These are phyloP conservation scores for Auricularia sp. DNA, from an alignment of 768 basidiomycete species.

Conservation along the genomic window DNA sequence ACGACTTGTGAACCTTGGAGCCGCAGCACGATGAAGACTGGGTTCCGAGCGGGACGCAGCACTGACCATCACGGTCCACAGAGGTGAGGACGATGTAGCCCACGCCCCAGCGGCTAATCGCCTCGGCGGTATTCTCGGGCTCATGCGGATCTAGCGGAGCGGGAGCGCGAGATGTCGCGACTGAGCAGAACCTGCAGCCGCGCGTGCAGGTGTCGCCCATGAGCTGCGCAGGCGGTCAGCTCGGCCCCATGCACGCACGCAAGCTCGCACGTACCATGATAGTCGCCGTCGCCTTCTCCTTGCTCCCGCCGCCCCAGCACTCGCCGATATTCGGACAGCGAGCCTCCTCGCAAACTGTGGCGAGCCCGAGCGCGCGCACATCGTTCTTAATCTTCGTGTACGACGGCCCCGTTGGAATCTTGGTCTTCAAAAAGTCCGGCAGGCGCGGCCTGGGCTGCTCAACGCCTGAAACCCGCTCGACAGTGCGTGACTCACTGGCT, in stretches of 20 bases:
- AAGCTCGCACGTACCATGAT: constrained; percentile 67
- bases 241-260: background rate
- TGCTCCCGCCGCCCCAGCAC: constrained; percentile 79
- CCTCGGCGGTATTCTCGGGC: constrained; percentile 96
- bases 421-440: constrained; percentile 81
- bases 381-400: constrained; percentile 93
- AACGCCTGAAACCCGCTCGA: background rate
- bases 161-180: constrained; percentile 84
- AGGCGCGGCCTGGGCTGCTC: constrained; percentile 57
- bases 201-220: constrained; percentile 99
- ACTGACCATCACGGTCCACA: constrained; percentile 90
- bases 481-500: constrained; percentile 39
- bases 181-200: constrained; percentile 94
- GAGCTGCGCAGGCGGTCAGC: constrained; percentile 42
- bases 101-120: constrained; percentile 93
- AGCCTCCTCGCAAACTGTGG: constrained; percentile 98
- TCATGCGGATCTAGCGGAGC: constrained; percentile 92
- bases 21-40: background rate
- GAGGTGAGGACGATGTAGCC: constrained; percentile 97
- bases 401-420: constrained; percentile 79
- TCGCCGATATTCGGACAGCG: constrained; percentile 99
- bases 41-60: background rate
- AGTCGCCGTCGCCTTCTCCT: constrained; percentile 83
- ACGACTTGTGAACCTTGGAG: background rate
- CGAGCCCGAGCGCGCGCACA: constrained; percentile 78